Evolutionary conservation across 805 yeast species (phyloP), one percentile per base, ranked within the genome.

Genomic region (Ogataea saltuana): DNA sequence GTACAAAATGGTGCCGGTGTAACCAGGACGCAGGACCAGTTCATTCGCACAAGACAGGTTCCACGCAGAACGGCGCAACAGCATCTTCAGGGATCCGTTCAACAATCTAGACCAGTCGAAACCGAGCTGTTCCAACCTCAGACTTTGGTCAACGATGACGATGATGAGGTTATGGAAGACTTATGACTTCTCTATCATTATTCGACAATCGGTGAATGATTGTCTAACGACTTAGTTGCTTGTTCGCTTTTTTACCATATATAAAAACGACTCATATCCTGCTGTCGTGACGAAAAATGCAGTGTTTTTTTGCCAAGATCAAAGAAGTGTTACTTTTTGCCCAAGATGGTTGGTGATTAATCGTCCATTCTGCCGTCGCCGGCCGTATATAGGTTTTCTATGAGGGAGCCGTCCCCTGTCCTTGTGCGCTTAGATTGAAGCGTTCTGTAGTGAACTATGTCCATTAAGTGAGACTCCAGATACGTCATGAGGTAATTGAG

Each of bases 131-230:
- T 60, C 66, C 39, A 60, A 68, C 41, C 25, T 8, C 45, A 23
- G 19, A 21, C 33, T 13, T 55, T 71, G 41, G 75, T 18, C 19
- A 38, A 70, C 46, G 74, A 70, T 45, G 69, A 68, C 37, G 55
- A 66, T 28, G 79, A 78, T 26, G 79, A 75, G 49, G 60, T 72
- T 27, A 55, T 72, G 45, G 74, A 72, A 35, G 67, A 55, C 36
- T 45, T 55, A 28, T 49, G 45, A 41, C 28, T 5, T 25, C 13
- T n/a, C n/a, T n/a, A n/a, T n/a, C n/a, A n/a, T n/a, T n/a, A n/a
- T n/a, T n/a, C n/a, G n/a, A n/a, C n/a, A n/a, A n/a, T n/a, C n/a
- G n/a, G n/a, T n/a, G n/a, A n/a, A n/a, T n/a, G 20, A 10, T 17
- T 22, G 34, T 7, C 4, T 9, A 12, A 34, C 21, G 30, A 23